phyloP scores from a whole-genome alignment of 352 stramenopile species.

The Blastocystis sp. region DNA sequence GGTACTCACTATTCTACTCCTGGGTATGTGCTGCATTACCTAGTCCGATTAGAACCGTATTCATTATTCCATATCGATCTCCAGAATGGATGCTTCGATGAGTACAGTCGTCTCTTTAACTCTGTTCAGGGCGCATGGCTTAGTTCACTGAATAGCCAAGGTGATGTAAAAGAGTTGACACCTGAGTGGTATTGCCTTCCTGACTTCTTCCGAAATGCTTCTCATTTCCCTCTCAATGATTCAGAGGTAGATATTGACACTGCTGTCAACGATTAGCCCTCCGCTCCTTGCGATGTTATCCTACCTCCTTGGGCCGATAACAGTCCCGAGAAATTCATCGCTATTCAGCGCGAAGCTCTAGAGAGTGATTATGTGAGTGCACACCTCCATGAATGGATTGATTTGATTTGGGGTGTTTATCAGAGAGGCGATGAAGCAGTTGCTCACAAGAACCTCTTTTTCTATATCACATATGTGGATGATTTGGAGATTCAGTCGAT shows the following conservation, averaged over 20 bases:
- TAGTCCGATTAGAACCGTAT: slow-evolving; percentile 89
- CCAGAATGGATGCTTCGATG: slow-evolving; percentile 90
- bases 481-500: slow-evolving; percentile 75
- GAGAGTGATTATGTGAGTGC: slow-evolving; percentile 88
- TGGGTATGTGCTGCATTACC: slow-evolving; percentile 88
- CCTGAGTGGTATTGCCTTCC: slow-evolving; percentile 91
- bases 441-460: slow-evolving; percentile 89
- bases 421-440: slow-evolving; percentile 83
- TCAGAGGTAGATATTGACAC: slow-evolving; percentile 70
- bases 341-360: slow-evolving; percentile 83
- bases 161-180: slow-evolving; percentile 94
- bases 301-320: slow-evolving; percentile 86
- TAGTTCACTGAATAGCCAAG: slow-evolving; percentile 78
- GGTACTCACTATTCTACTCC: slow-evolving; percentile 87
- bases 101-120: slow-evolving; percentile 88
- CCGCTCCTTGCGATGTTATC: slow-evolving; percentile 76
- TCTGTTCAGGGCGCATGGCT: slow-evolving; percentile 85
- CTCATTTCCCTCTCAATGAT: slow-evolving; percentile 83
- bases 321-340: slow-evolving; percentile 85
- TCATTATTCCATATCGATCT: slow-evolving; percentile 82
- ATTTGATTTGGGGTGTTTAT: slow-evolving; percentile 90
- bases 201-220: slow-evolving; percentile 88
- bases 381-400: slow-evolving; percentile 93
- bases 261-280: background rate
- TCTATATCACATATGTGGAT: slow-evolving; percentile 91